Evolutionary conservation across 2,329 filamentous ascomycete species (phyloP), one percentile per base, ranked within the genome.

Genomic region (Basipetospora chlamydospora): DNA sequence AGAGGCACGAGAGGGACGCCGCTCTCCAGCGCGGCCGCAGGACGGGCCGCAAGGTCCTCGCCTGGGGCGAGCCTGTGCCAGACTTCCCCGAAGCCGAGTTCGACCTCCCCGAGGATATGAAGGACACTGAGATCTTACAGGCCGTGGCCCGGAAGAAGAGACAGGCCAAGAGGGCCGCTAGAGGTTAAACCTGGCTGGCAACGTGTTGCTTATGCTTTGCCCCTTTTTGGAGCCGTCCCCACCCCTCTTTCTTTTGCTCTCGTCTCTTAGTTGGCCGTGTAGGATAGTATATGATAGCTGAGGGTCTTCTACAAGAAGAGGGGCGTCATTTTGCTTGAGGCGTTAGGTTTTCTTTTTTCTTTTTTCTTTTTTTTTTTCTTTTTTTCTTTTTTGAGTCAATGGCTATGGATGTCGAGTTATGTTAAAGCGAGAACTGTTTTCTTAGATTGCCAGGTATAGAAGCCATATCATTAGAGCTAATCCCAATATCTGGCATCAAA

Each of bases 21-120:
- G 85, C 87, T 8, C 57, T 94, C n/a, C 79, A 74, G 42, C 76
- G 74, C 45, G 66, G 73, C 33, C 70, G 85, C 23, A 74, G 82
- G 36, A 73, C 76, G 34, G 73, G 75, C 29, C 69, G 84, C 34
- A 81, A 70, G 35, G 66, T 77, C 12, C 64, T 80, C 33, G 88
- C 87, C 3, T 96, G 90, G 69, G 88, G 88, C 1, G 72, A 79
- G 18, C 70, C 80, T 0, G 57, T 96, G 15, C 87, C 87, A 1
- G 83, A 93, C 11, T 61, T 80, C 39, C 53, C 62, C 5, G 71
- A 82, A 50, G 52, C 53, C 22, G 82, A 93, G 28, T 96, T 95
- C 51, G 66, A 73, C 39, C 60, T 94, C 35, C 83, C 87, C 0
- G 63, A 70, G 6, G 79, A 80, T 26, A 73, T 70, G 41, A 57